Conservation (phyloP, 306 rosid genomes). For the Acmispon strigosus region DNA sequence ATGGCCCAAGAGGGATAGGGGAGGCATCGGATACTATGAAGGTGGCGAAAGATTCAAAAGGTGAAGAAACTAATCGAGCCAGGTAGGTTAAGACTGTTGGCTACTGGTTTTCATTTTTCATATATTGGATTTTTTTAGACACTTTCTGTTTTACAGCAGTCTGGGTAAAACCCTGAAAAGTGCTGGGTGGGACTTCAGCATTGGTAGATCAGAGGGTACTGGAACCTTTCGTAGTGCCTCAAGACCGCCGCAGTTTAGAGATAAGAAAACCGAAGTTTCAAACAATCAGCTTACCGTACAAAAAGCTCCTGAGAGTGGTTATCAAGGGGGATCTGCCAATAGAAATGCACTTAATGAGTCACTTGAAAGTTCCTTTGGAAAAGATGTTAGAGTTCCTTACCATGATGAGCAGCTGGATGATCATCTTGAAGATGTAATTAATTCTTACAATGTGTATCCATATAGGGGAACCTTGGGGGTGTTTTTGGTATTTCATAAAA, state of each 20-base stretch:
- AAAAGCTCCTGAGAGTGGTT: slow-evolving; percentile 52
- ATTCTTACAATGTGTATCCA: slow-evolving; percentile 1
- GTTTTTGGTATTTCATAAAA: slow-evolving; percentile 14
- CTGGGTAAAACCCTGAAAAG: slow-evolving; percentile 65
- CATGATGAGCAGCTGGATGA: slow-evolving; percentile 35
- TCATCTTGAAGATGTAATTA: slow-evolving; percentile 65
- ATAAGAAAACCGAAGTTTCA: slow-evolving; percentile 55
- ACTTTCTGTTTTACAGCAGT: slow-evolving; percentile 53
- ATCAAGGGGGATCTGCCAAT: slow-evolving; percentile 39
- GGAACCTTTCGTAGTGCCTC: slow-evolving; percentile 74
- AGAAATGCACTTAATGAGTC: slow-evolving; percentile 42
- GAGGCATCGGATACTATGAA: slow-evolving; percentile 71
- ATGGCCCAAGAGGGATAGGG: slow-evolving; percentile 46
- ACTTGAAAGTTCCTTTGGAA: slow-evolving; percentile 32
- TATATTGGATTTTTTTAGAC: slow-evolving; percentile 21
- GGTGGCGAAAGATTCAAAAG: slow-evolving; percentile 48
- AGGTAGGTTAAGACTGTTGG: slow-evolving; percentile 52
- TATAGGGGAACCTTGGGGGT: slow-evolving; percentile 5
- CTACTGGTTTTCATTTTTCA: slow-evolving; percentile 4
- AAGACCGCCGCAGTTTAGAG: slow-evolving; percentile 89
- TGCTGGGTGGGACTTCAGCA: slow-evolving; percentile 98
- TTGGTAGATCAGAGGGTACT: slow-evolving; percentile 71
- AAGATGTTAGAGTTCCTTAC: slow-evolving; percentile 38
- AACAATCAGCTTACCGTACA: slow-evolving; percentile 44
- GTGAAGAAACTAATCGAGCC: slow-evolving; percentile 56